Conservation (phyloP, 352 stramenopile genomes). For the Globisporangium cederbergense region DNA sequence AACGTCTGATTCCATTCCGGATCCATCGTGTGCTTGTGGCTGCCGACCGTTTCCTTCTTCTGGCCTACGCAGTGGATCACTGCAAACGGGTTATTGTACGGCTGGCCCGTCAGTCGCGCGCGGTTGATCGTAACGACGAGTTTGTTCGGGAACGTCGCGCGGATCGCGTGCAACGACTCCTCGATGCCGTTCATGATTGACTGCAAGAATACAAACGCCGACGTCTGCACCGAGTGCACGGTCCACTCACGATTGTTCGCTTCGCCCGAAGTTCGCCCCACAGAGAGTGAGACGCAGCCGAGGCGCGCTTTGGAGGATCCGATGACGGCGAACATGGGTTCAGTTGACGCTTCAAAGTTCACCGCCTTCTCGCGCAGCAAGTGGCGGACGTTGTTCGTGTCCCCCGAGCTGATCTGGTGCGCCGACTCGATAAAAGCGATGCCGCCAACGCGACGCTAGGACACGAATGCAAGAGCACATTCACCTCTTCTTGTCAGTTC, state of each 20-base stretch:
- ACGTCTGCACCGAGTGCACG: constrained; percentile 83
- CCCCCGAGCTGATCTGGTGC: constrained; percentile 62
- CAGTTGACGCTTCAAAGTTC: constrained; percentile 80
- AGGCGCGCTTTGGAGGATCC: constrained; percentile 65
- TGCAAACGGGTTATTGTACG: constrained; percentile 86
- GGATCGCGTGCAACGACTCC: constrained; percentile 70
- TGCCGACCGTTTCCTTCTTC: constrained; percentile 86
- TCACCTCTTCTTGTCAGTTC: neutral
- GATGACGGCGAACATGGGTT: constrained; percentile 85
- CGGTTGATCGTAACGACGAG: constrained; percentile 88
- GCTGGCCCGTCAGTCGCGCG: constrained; percentile 73
- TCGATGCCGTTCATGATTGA: constrained; percentile 73
- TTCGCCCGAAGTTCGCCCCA: constrained; percentile 67
- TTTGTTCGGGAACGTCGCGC: constrained; percentile 85
- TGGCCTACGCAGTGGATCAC: constrained; percentile 76
- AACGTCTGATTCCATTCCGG: constrained; percentile 90
- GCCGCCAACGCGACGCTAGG: constrained; percentile 49
- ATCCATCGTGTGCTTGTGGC: constrained; percentile 88
- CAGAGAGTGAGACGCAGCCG: constrained; percentile 73
- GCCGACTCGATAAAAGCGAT: constrained; percentile 86
- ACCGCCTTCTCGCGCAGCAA: constrained; percentile 68
- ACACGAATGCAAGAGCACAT: neutral
- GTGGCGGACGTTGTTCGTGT: constrained; percentile 45
- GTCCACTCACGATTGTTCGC: constrained; percentile 78
- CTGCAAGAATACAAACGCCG: constrained; percentile 85